Conservation (phyloP, 2,329 filamentous ascomycete genomes). For the Aspergillus sp. region DNA sequence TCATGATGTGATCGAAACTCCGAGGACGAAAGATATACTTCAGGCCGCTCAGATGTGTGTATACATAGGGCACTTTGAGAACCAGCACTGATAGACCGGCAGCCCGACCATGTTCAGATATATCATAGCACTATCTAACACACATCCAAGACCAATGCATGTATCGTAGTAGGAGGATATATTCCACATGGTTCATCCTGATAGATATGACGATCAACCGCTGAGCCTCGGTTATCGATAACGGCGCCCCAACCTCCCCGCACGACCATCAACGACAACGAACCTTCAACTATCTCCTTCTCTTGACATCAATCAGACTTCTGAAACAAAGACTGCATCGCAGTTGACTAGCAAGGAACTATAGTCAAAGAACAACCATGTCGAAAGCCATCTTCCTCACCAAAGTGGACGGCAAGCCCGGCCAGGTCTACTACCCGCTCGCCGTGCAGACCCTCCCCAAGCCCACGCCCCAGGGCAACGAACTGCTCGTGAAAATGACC, state of each 20-base stretch:
- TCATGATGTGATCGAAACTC: too few relatives aligned
- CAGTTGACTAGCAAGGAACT: background rate
- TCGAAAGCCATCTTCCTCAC: slow-evolving; percentile 46
- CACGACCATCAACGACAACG: slow-evolving; percentile 1
- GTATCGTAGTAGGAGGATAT: background rate
- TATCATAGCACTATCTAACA: background rate
- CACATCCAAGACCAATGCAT: too few relatives aligned
- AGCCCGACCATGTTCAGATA: too few relatives aligned
- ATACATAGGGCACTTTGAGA: too few relatives aligned
- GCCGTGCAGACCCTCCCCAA: slow-evolving; percentile 60
- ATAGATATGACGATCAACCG: slow-evolving; percentile 3
- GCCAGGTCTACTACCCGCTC: slow-evolving; percentile 66
- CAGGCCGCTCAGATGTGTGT: too few relatives aligned
- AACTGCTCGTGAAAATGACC: slow-evolving; percentile 73
- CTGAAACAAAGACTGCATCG: background rate
- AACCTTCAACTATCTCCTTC: background rate
- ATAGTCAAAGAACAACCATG: slow-evolving; percentile 27
- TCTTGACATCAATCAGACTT: background rate
- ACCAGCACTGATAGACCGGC: too few relatives aligned
- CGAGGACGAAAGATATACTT: too few relatives aligned
- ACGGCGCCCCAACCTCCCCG: slow-evolving; percentile 9
- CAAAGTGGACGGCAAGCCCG: slow-evolving; percentile 59
- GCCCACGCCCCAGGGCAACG: slow-evolving; percentile 61
- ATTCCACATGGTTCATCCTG: background rate
- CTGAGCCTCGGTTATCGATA: slow-evolving; percentile 17